phyloP scores from a whole-genome alignment of 2,329 filamentous ascomycete species.

The Septoria linicola region DNA sequence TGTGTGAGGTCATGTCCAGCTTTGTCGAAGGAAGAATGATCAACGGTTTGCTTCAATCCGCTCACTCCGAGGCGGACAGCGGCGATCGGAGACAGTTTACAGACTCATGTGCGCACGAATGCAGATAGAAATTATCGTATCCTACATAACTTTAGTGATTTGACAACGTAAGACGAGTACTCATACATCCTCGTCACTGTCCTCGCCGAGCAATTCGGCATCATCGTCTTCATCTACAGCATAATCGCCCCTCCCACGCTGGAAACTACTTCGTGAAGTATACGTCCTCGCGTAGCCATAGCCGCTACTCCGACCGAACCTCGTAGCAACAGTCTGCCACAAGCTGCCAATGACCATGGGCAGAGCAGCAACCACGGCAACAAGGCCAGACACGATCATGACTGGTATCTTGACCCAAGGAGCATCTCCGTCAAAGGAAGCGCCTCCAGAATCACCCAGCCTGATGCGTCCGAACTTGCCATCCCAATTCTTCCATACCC shows the following conservation, averaged over 20 bases:
- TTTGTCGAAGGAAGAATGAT: no score
- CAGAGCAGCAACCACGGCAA: slow-evolving; percentile 55
- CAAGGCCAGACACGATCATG: slow-evolving; percentile 49
- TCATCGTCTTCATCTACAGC: slow-evolving; percentile 87
- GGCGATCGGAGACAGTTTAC: no score
- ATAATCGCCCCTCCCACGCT: slow-evolving; percentile 83
- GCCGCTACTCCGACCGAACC: slow-evolving; percentile 53
- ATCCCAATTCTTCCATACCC: slow-evolving; percentile 79
- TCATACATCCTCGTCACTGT: slow-evolving; percentile 76
- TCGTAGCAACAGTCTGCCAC: slow-evolving; percentile 62
- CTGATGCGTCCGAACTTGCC: slow-evolving; percentile 87
- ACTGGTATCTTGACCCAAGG: slow-evolving; percentile 77
- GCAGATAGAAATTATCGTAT: no score
- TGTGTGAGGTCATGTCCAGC: no score
- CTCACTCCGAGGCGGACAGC: no score
- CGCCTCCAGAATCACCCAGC: slow-evolving; percentile 64
- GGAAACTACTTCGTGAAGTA: slow-evolving; percentile 85
- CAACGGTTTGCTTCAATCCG: no score
- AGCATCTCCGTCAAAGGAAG: slow-evolving; percentile 65
- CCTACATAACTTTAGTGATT: no score
- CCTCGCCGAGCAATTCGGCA: slow-evolving; percentile 84
- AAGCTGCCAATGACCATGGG: slow-evolving; percentile 72
- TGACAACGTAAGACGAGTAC: neutral
- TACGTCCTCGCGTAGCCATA: slow-evolving; percentile 64
- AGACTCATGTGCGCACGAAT: no score